A percentile compares a stretch with the other conserved stretches of the same genome.
Evolutionary conservation across 2,329 filamentous ascomycete species (phyloP).

Genomic region (Ascochyta pisi): DNA sequence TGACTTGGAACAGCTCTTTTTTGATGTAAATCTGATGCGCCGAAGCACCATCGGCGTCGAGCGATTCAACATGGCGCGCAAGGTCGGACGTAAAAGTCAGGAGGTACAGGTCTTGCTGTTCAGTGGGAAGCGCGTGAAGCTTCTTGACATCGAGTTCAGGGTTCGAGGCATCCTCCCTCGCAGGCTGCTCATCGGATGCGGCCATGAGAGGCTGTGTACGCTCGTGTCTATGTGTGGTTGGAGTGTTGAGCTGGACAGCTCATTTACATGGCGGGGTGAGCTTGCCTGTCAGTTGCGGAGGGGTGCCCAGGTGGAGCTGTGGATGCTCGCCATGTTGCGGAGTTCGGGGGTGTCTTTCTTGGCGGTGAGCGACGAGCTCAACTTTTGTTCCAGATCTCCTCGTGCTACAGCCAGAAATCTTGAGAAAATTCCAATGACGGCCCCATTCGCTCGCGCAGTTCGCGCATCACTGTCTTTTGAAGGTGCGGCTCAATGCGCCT

Average conservation of each 20-base stretch:
- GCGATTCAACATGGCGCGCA: conserved; percentile 76
- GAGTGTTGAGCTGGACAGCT: conserved; percentile 12
- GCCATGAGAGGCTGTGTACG: conserved; percentile 33
- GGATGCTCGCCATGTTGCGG: conserved; percentile 13
- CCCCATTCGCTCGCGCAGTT: conserved; percentile 30
- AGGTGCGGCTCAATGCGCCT: conserved; percentile 25
- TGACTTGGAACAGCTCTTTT: conserved; percentile 91
- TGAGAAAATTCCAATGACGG: conserved; percentile 26
- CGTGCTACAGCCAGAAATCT: not conserved
- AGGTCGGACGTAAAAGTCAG: conserved; percentile 86
- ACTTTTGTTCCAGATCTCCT: conserved; percentile 24
- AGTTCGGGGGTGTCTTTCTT: conserved; percentile 38
- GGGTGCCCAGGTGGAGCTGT: conserved; percentile 23
- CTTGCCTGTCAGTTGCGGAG: conserved; percentile 25
- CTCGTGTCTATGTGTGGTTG: conserved; percentile 15
- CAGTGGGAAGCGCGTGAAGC: conserved; percentile 84
- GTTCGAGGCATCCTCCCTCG: conserved; percentile 56
- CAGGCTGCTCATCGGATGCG: conserved; percentile 32
- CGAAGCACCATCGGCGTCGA: conserved; percentile 81
- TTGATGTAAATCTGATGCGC: conserved; percentile 91
- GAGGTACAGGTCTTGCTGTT: conserved; percentile 95
- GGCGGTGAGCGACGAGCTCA: conserved; percentile 25
- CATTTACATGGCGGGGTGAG: conserved; percentile 33
- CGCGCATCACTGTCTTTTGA: conserved; percentile 21
- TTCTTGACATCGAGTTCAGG: conserved; percentile 89